Percentiles rank a stretch among this genome's conserved stretches.
Evolutionary conservation across 768 basidiomycete genomes (phyloP).

Genomic region (Pleurotus tuoliensis): DNA sequence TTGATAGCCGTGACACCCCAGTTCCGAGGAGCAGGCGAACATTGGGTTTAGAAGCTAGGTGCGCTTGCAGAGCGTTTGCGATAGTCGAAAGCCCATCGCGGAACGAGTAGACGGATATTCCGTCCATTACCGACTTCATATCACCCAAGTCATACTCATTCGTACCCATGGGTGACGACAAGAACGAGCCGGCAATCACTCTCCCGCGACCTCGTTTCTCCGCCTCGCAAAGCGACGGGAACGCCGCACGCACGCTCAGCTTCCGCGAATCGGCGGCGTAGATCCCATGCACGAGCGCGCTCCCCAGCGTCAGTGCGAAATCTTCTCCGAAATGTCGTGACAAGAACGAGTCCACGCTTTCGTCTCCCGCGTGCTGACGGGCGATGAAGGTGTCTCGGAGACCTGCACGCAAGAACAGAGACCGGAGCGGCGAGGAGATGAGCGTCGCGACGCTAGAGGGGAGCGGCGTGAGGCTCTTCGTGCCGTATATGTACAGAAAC

Average conservation of each 20-base stretch:
- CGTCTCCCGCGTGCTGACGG: slow-evolving; percentile 47
- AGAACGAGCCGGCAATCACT: slow-evolving; percentile 56
- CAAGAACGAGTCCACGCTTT: slow-evolving; percentile 78
- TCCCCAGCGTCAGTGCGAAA: slow-evolving; percentile 69
- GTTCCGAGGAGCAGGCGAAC: slow-evolving; percentile 53
- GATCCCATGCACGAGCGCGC: slow-evolving; percentile 89
- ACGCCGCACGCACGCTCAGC: slow-evolving; percentile 74
- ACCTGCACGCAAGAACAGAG: slow-evolving; percentile 48
- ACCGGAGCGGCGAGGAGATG: slow-evolving; percentile 35
- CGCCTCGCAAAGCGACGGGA: slow-evolving; percentile 68
- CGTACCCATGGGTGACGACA: slow-evolving; percentile 8
- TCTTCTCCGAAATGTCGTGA: slow-evolving; percentile 65
- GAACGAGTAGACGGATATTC: slow-evolving; percentile 80
- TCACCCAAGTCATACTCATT: slow-evolving; percentile 46
- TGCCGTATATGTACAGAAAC: slow-evolving; percentile 58
- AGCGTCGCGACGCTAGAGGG: slow-evolving; percentile 38
- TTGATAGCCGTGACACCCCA: slow-evolving; percentile 30
- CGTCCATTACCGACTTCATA: slow-evolving; percentile 42
- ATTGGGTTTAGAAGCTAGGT: slow-evolving; percentile 45
- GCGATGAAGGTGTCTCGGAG: slow-evolving; percentile 61
- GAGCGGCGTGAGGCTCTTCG: slow-evolving; percentile 46
- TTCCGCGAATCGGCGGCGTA: slow-evolving; percentile 82
- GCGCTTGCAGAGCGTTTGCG: slow-evolving; percentile 46
- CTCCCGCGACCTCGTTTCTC: slow-evolving; percentile 69
- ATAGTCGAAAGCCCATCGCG: slow-evolving; percentile 70